Percentiles rank a stretch among this genome's conserved stretches.
phyloP scores from a whole-genome alignment of 2,329 filamentous ascomycete genomes.

The Trichophyton simii region DNA sequence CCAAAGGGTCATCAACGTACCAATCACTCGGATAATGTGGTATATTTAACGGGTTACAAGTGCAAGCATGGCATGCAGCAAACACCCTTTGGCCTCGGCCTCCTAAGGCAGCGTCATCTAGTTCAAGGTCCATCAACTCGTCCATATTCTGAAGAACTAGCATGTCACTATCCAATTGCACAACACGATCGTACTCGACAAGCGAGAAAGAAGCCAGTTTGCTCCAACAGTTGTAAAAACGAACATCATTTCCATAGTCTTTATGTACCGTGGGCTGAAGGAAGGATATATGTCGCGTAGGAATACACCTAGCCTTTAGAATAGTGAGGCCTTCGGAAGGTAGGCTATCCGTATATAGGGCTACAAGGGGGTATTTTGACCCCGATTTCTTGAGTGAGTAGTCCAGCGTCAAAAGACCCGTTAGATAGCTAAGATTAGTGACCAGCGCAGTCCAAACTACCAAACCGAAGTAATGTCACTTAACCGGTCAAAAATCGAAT shows the following conservation, averaged over 20 bases:
- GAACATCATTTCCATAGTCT: constrained; percentile 63
- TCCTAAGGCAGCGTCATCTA: constrained; percentile 46
- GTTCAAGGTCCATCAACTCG: constrained; percentile 70
- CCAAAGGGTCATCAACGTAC: constrained; percentile 26
- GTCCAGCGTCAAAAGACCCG: constrained; percentile 69
- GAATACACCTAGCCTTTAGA: constrained; percentile 56
- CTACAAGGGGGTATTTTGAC: constrained; percentile 66
- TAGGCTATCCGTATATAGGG: constrained; percentile 69
- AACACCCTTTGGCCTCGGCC: constrained; percentile 55
- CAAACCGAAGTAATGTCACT: background rate
- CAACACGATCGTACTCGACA: constrained; percentile 62
- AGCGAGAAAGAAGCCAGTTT: constrained; percentile 72
- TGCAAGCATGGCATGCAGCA: constrained; percentile 71
- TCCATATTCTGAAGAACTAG: constrained; percentile 75
- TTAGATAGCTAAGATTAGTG: constrained; percentile 70
- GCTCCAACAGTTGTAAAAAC: constrained; percentile 84
- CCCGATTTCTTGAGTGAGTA: constrained; percentile 55
- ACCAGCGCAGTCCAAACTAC: constrained; percentile 78
- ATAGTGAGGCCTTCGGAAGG: constrained; percentile 55
- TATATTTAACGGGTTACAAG: constrained; percentile 71
- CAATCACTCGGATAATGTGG: constrained; percentile 66
- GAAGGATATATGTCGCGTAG: constrained; percentile 57
- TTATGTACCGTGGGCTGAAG: constrained; percentile 53
- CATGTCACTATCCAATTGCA: constrained; percentile 85
- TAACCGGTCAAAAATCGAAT: background rate